Percentiles rank a stretch among this genome's conserved stretches.
phyloP scores from a whole-genome alignment of 805 yeast genomes.

The Candida odintsovae region DNA sequence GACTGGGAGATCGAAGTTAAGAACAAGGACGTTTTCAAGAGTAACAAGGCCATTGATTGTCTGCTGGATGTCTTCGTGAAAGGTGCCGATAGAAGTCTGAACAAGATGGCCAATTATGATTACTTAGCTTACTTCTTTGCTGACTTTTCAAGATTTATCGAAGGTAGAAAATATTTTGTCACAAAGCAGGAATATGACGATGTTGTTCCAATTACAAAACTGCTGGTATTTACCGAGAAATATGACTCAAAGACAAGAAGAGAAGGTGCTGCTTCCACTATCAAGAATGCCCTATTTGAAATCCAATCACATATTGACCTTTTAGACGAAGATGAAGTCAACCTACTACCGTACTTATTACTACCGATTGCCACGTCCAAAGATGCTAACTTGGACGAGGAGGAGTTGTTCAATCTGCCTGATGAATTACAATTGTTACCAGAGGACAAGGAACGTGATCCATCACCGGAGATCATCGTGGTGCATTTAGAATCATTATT shows the following conservation, averaged over 20 bases:
- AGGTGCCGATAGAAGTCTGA: constrained; percentile 68
- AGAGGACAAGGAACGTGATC: constrained; percentile 73
- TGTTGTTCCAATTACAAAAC: constrained; percentile 74
- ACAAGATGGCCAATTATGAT: constrained; percentile 70
- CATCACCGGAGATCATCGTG: constrained; percentile 54
- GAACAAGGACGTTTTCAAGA: constrained; percentile 48
- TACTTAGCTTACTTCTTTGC: constrained; percentile 86
- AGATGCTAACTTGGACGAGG: constrained; percentile 65
- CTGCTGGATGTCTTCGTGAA: constrained; percentile 86
- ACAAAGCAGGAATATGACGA: constrained; percentile 66
- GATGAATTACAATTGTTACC: constrained; percentile 80
- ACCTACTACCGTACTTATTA: constrained; percentile 74
- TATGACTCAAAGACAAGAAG: constrained; percentile 75
- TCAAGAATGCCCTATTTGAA: constrained; percentile 85
- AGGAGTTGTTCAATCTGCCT: constrained; percentile 82
- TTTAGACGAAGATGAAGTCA: constrained; percentile 53
- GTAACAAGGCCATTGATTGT: constrained; percentile 62
- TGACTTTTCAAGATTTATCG: constrained; percentile 71
- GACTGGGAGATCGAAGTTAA: constrained; percentile 28
- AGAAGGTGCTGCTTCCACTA: constrained; percentile 89
- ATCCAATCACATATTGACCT: constrained; percentile 58
- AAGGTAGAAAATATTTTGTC: constrained; percentile 74
- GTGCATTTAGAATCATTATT: constrained; percentile 77
- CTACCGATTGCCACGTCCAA: constrained; percentile 77
- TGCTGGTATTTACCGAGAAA: constrained; percentile 77